These are phyloP conservation scores for Ustilago xerochloae DNA, from an alignment of 1,284 basidiomycete species.

Conservation along the genomic window DNA sequence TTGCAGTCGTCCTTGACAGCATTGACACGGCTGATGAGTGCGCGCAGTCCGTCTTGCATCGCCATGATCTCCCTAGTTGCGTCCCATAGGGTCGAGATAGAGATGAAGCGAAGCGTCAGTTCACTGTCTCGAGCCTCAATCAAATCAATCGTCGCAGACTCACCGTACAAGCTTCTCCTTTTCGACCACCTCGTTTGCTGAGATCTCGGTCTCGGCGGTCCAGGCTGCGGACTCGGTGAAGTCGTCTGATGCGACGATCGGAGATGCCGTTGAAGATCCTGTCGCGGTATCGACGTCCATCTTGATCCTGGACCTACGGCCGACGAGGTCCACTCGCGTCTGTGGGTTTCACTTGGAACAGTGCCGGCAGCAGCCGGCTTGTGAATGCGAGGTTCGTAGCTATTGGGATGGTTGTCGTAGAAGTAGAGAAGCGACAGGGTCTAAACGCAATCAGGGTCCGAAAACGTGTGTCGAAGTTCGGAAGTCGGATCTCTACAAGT, in stretches of 20 bases:
- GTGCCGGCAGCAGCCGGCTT: too few relatives aligned
- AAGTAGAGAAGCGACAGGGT: too few relatives aligned
- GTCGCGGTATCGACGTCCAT: slow-evolving; percentile 21
- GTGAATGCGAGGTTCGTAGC: too few relatives aligned
- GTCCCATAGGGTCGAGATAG: not conserved
- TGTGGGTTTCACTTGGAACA: not conserved
- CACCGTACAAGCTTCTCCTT: slow-evolving; percentile 65
- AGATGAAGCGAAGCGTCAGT: not conserved
- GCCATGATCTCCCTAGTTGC: slow-evolving; percentile 56
- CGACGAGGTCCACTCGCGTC: not conserved
- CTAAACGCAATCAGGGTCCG: too few relatives aligned
- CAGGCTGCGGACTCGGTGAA: slow-evolving; percentile 52
- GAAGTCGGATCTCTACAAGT: too few relatives aligned
- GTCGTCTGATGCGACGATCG: slow-evolving; percentile 36
- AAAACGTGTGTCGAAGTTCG: too few relatives aligned
- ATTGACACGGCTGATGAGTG: slow-evolving; percentile 54
- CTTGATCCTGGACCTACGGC: not conserved
- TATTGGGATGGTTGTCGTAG: too few relatives aligned
- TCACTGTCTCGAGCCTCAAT: too few relatives aligned
- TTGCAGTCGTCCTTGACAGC: slow-evolving; percentile 63
- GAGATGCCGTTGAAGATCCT: slow-evolving; percentile 28
- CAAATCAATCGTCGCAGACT: slow-evolving; percentile 2
- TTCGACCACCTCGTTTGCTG: slow-evolving; percentile 65
- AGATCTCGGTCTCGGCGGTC: slow-evolving; percentile 61
- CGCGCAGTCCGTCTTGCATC: slow-evolving; percentile 60